Base-by-base conservation (phyloP, 1,284 basidiomycete species). In the Ustilago vetiveriae region DNA sequence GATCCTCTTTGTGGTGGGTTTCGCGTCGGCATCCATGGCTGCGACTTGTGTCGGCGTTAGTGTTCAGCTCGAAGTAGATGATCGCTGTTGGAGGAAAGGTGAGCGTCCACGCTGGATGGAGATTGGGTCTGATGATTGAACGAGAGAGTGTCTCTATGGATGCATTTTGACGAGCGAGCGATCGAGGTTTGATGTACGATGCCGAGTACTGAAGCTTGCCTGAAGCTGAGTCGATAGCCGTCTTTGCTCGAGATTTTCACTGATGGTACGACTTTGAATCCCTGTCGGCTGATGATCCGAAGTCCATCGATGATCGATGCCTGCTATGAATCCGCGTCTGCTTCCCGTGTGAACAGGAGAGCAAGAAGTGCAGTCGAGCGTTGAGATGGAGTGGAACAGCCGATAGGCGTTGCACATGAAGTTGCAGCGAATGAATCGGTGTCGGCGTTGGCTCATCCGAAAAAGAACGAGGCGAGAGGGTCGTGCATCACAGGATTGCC, bases 1-100 rank as follows among this genome's bases (percentile, higher is more conserved):
- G 9, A 75, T 48, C 21, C 72, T 41, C 48, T 69, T 69, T 24
- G 58, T 66, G 24, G 58, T 71, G 21, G 63, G 51, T 33, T 48
- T 55, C 8, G 50, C 26, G 22, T 63, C 66, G 23, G 17, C 35
- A 17, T 58, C 59, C 54, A 56, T 59, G 16, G 52, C 22, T 41
- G 50, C n/a, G 2, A 45, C 29, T 16, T 60, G 36, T 29, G 54
- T 45, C 16, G 52, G 48, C 57, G 52, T 60, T 7, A 5, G 29
- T 14, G 47, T 29, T n/a, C 16, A 30, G 38, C 29, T n/a, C n/a
- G n/a, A n/a, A n/a, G n/a, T n/a, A n/a, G n/a, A n/a, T n/a, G n/a
- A n/a, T n/a, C n/a, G n/a, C n/a, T n/a, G n/a, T n/a, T n/a, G n/a
- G n/a, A n/a, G n/a, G n/a, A n/a, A n/a, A n/a, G n/a, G n/a, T n/a